These are phyloP conservation scores for Salix viminalis DNA, from an alignment of 345 rosid genomes.

Conservation along the genomic window DNA sequence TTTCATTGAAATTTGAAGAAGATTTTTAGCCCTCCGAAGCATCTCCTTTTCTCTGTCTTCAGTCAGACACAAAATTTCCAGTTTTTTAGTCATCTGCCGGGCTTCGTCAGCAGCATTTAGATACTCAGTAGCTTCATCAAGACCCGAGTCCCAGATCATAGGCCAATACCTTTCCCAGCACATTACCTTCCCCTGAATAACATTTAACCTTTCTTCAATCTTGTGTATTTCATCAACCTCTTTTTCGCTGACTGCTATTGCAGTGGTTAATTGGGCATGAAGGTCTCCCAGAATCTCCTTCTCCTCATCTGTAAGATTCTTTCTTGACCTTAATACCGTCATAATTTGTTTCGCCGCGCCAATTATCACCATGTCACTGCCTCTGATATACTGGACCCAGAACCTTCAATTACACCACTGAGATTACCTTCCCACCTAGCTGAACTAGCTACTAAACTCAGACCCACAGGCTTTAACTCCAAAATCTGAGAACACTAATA, in stretches of 20 bases:
- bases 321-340: slow-evolving; percentile 52
- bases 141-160: slow-evolving; percentile 72
- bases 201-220: slow-evolving; percentile 42
- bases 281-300: slow-evolving; percentile 58
- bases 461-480: neutral
- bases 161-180: slow-evolving; percentile 61
- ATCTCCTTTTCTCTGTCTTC: slow-evolving; percentile 34
- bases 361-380: slow-evolving; percentile 41
- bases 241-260: slow-evolving; percentile 29
- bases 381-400: neutral
- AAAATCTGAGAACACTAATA: too few relatives aligned
- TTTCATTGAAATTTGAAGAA: slow-evolving; percentile 77
- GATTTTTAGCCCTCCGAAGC: slow-evolving; percentile 58
- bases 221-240: slow-evolving; percentile 32
- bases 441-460: neutral
- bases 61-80: slow-evolving; percentile 35
- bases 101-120: slow-evolving; percentile 59
- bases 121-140: slow-evolving; percentile 46
- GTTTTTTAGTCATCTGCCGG: slow-evolving; percentile 43
- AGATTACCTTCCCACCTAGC: too few relatives aligned
- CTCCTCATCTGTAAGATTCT: slow-evolving; percentile 48
- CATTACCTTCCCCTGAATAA: slow-evolving; percentile 60
- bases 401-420: neutral
- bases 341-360: slow-evolving; percentile 56
- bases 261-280: slow-evolving; percentile 47